phyloP scores from a whole-genome alignment of 192 early-diverging fungal species.

The Chytriomyces confervae region DNA sequence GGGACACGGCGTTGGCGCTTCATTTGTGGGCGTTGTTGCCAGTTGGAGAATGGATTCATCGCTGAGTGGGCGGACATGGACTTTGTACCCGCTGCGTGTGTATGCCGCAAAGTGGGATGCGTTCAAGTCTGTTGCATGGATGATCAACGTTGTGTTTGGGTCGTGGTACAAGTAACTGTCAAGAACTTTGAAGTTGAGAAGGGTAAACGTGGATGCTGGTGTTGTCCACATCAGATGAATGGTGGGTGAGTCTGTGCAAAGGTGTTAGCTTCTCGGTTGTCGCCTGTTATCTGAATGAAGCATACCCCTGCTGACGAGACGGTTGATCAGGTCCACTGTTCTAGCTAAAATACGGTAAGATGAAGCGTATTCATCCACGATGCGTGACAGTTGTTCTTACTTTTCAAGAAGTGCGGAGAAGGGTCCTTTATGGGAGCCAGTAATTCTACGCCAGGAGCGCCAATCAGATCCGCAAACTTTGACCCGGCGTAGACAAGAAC shows the following conservation, averaged over 20 bases:
- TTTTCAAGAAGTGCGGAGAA: too few species aligned
- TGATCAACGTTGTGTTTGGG: conserved; percentile 27
- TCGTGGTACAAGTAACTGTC: conserved; percentile 43
- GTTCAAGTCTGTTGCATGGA: conserved; percentile 35
- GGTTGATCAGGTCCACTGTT: too few species aligned
- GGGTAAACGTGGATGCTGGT: conserved; percentile 29
- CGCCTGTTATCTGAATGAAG: too few species aligned
- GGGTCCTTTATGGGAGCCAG: too few species aligned
- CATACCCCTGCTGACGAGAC: too few species aligned
- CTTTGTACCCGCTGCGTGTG: conserved; percentile 30
- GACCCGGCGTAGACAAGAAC: too few species aligned
- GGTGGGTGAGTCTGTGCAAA: conserved; percentile 15
- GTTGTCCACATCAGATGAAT: conserved; percentile 50
- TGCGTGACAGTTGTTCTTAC: too few species aligned
- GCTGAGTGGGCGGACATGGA: conserved; percentile 19
- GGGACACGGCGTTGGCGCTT: conserved; percentile 24
- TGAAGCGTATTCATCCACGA: too few species aligned
- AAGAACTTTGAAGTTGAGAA: conserved; percentile 37
- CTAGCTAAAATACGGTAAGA: too few species aligned
- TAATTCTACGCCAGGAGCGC: too few species aligned
- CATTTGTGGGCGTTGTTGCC: conserved; percentile 2
- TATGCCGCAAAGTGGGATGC: conserved; percentile 26
- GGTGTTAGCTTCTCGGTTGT: too few species aligned
- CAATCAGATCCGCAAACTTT: too few species aligned
- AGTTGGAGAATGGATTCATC: conserved; percentile 21